These are phyloP conservation scores for Ascochyta fabae DNA, from an alignment of 2,329 filamentous ascomycete species.

Conservation along the genomic window DNA sequence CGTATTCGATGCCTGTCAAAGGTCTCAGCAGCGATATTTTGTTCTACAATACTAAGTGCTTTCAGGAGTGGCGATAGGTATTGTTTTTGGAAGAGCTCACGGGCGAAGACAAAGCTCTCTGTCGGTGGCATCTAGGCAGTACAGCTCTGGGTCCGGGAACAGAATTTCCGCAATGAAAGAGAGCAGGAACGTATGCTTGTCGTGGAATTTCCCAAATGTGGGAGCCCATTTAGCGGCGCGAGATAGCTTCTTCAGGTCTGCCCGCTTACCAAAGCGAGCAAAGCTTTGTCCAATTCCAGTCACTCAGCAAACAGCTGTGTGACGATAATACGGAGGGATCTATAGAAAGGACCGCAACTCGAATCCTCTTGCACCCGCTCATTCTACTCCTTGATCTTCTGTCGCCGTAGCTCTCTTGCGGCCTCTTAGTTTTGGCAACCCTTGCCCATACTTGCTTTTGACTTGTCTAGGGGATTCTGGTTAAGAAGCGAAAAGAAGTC, in stretches of 20 bases:
- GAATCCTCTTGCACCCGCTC: not conserved
- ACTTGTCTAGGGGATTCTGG: not conserved
- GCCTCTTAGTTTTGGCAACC: no score
- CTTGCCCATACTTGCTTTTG: not conserved
- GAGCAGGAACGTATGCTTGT: constrained; percentile 64
- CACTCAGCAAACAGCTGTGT: constrained; percentile 2
- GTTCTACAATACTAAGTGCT: constrained; percentile 61
- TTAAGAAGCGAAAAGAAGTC: not conserved
- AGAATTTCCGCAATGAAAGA: constrained; percentile 45
- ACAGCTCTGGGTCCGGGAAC: not conserved
- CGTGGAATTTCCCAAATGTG: constrained; percentile 61
- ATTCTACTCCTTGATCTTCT: no score
- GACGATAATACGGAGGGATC: not conserved
- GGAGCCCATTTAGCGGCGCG: constrained; percentile 69
- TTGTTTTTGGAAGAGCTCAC: constrained; percentile 60
- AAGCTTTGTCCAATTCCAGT: constrained; percentile 55
- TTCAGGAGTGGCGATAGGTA: constrained; percentile 61
- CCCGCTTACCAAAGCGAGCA: constrained; percentile 51
- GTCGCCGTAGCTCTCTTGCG: no score
- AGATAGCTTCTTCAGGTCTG: constrained; percentile 56
- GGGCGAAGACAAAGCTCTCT: constrained; percentile 61
- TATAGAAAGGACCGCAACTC: not conserved
- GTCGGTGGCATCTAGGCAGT: constrained; percentile 24
- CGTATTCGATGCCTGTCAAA: constrained; percentile 62
- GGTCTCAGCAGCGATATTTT: constrained; percentile 55